Evolutionary conservation across 2,329 filamentous ascomycete genomes (phyloP).

Genomic region (Pyrenophora tritici-repentis): DNA sequence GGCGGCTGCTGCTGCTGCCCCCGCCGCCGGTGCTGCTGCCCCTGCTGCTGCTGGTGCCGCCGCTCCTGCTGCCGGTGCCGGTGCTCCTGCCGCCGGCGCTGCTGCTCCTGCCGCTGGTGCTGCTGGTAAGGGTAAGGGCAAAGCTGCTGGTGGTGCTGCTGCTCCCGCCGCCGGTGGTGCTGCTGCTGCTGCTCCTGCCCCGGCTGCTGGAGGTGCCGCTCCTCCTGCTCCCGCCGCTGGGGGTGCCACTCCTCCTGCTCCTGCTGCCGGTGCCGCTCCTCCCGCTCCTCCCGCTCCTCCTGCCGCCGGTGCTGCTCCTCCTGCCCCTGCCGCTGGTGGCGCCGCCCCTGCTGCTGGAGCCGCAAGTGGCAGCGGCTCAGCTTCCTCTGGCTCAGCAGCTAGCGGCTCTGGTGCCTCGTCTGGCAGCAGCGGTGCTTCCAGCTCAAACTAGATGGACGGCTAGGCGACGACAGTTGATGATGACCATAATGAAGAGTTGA

Average conservation of each 20-base stretch:
- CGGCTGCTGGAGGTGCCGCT: conserved; percentile 2
- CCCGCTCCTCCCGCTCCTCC: neutral
- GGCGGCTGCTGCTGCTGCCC: no score
- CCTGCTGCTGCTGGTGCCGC: neutral
- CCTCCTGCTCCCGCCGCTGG: neutral
- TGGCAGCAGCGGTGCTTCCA: no score
- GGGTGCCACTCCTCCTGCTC: conserved; percentile 46
- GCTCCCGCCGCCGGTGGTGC: neutral
- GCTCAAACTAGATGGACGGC: neutral
- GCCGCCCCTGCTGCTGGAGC: neutral
- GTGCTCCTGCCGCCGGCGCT: neutral
- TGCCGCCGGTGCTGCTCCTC: neutral
- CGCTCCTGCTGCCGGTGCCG: neutral
- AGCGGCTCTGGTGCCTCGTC: neutral
- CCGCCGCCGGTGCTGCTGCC: neutral
- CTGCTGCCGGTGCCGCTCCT: neutral
- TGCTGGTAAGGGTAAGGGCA: neutral
- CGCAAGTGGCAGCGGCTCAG: neutral
- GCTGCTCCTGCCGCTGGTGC: neutral
- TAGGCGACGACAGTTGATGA: conserved; percentile 10
- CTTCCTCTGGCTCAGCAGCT: neutral
- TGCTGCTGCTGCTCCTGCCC: neutral
- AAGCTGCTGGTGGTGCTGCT: conserved; percentile 4
- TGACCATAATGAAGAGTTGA: neutral
- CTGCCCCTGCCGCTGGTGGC: conserved; percentile 1